These are phyloP conservation scores for Eleusine indica DNA, from an alignment of 176 grass and related monocot genomes.

Conservation along the genomic window DNA sequence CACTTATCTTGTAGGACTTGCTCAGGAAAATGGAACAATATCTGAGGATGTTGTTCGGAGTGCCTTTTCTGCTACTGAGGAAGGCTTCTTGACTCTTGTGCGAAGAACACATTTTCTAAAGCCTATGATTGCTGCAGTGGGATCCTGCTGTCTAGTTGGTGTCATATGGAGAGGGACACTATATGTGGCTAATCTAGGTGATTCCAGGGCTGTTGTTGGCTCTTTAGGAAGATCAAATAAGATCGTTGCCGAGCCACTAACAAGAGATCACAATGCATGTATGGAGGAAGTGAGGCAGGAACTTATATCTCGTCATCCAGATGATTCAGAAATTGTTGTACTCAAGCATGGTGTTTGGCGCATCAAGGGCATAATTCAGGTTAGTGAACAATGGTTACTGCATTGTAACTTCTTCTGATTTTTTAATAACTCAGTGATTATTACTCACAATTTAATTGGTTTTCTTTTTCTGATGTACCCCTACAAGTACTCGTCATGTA, in stretches of 20 bases:
- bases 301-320: slow-evolving; percentile 75
- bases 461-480: neutral
- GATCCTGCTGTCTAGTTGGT: slow-evolving; percentile 80
- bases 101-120: slow-evolving; percentile 68
- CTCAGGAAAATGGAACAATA: slow-evolving; percentile 67
- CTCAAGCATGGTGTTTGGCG: slow-evolving; percentile 87
- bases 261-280: slow-evolving; percentile 81
- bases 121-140: slow-evolving; percentile 73
- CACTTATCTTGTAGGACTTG: slow-evolving; percentile 50
- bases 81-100: slow-evolving; percentile 71
- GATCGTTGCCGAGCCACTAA: slow-evolving; percentile 67
- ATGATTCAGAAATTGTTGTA: slow-evolving; percentile 79
- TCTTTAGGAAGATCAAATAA: slow-evolving; percentile 56
- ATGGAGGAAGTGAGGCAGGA: slow-evolving; percentile 78
- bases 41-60: slow-evolving; percentile 68
- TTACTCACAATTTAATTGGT: neutral
- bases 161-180: slow-evolving; percentile 72
- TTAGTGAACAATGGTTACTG: slow-evolving; percentile 29
- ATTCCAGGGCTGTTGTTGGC: slow-evolving; percentile 73
- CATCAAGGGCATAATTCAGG: slow-evolving; percentile 91
- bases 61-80: slow-evolving; percentile 76
- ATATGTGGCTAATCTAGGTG: slow-evolving; percentile 76
- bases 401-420: neutral
- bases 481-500: too few relatives aligned
- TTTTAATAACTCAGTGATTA: neutral